Conservation (phyloP, 2,329 filamentous ascomycete genomes). For the Sporothrix pallida region DNA sequence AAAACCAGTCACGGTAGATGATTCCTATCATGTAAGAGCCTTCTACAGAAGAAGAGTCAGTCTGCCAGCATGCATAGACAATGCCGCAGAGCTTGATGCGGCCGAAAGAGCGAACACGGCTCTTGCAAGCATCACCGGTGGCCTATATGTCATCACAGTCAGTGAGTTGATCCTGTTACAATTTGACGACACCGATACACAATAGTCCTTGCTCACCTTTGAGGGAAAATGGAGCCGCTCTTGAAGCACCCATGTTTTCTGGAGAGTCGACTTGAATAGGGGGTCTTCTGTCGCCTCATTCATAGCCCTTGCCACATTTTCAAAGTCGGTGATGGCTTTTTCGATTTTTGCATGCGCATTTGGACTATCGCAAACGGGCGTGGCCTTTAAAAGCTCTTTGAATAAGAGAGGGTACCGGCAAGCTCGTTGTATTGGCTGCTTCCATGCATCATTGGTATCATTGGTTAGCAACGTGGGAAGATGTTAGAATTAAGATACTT, state of each 20-base stretch:
- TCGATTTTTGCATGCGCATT: conserved; percentile 81
- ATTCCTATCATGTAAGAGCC: conserved; percentile 86
- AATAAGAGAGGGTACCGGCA: conserved; percentile 92
- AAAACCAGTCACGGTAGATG: conserved; percentile 79
- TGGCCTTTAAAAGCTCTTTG: conserved; percentile 79
- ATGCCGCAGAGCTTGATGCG: conserved; percentile 82
- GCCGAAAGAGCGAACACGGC: conserved; percentile 78
- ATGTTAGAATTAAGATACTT: background rate
- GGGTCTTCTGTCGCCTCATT: conserved; percentile 84
- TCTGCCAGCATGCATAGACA: conserved; percentile 83
- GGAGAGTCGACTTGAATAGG: conserved; percentile 69
- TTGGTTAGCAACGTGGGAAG: background rate
- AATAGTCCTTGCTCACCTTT: conserved; percentile 58
- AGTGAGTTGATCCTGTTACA: background rate
- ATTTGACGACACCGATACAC: no score
- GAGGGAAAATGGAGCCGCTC: conserved; percentile 77
- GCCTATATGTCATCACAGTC: conserved; percentile 45
- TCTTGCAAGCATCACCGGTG: conserved; percentile 60
- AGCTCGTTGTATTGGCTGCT: conserved; percentile 85
- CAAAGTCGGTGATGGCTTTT: conserved; percentile 71
- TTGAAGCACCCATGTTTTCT: conserved; percentile 85
- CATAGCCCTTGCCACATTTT: conserved; percentile 77
- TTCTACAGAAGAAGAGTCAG: conserved; percentile 64
- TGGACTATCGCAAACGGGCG: conserved; percentile 83
- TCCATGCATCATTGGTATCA: no score